phyloP scores from a whole-genome alignment of 2,329 filamentous ascomycete species.

The Cladosporium sp. region DNA sequence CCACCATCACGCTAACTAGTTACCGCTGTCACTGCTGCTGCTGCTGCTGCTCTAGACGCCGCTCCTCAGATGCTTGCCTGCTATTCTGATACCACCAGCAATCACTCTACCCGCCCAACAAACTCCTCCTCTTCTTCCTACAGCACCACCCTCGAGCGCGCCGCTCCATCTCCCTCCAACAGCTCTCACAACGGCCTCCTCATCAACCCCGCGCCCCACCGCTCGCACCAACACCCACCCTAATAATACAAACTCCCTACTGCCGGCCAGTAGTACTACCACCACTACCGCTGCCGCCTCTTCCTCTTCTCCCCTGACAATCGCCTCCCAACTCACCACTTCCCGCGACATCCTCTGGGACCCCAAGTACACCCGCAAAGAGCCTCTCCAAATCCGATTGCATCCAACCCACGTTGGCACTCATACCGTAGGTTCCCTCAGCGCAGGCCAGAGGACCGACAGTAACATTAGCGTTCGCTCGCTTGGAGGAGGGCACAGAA shows the following conservation, averaged over 20 bases:
- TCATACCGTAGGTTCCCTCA: conserved; percentile 32
- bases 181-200: conserved; percentile 3
- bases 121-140: not conserved
- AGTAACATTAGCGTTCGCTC: conserved; percentile 48
- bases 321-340: conserved; percentile 44
- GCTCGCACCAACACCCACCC: not conserved
- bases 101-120: not conserved
- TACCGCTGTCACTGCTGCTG: too few species aligned
- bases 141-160: not conserved
- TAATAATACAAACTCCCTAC: not conserved
- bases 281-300: conserved; percentile 20
- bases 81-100: not conserved
- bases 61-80: not conserved
- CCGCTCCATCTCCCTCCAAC: not conserved
- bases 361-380: conserved; percentile 39
- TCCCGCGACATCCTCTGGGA: conserved; percentile 49
- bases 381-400: conserved; percentile 42
- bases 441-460: conserved; percentile 40
- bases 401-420: conserved; percentile 47
- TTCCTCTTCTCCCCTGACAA: conserved; percentile 31
- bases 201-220: not conserved
- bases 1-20: too few species aligned
- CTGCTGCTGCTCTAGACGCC: too few species aligned
- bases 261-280: not conserved
- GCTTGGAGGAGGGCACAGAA: conserved; percentile 40